Evolutionary conservation across 345 rosid genomes (phyloP), one percentile per base, ranked within the genome.

Genomic region (Eucalyptus guilfoylei): DNA sequence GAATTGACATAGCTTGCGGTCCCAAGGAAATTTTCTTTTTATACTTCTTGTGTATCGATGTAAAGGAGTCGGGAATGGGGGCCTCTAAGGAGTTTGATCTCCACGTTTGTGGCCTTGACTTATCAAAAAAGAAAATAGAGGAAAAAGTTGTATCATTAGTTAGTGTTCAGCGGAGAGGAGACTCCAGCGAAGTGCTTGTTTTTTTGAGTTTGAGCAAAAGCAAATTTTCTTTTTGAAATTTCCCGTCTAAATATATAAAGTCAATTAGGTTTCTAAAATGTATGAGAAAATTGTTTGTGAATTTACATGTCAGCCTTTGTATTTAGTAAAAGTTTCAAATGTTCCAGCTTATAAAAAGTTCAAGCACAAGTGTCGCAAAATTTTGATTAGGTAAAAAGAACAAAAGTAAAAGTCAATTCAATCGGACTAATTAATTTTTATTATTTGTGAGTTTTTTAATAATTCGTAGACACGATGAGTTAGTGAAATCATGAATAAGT

Each of bases 1-100:
- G 1, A 58, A 58, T 12, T 28, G 64, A 58, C n/a, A 26, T 58
- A 58, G 67, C 67, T 58, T 60, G 32, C n/a, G 0, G 11, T 60
- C 67, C 30, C 67, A 60, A 26, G 2, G 28, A 60, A 26, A 28
- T 55, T 55, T 55, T 19, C n/a, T 28, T 60, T 60, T 1, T 28
- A 28, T 30, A 2, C 34, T 60, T 28, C 32, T 0, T 60, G 69
- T 30, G 69, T 60, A 12, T 60, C 0, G 6, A 60, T 60, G 0
- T 0, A 28, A 28, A 60, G 69, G 0, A 60, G 69, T 28, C 2
- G 69, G 16, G 15, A 60, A 60, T 5, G 14, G 1, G 69, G 32
- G 32, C 69, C 15, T 28, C 8, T 12, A 28, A 28, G 69, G 28
- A 60, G 69, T 60, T 12, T 13, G 69, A 60, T 60, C 34, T 28